phyloP scores from a whole-genome alignment of 2,329 filamentous ascomycete genomes.

The Paramyrothecium roridum region DNA sequence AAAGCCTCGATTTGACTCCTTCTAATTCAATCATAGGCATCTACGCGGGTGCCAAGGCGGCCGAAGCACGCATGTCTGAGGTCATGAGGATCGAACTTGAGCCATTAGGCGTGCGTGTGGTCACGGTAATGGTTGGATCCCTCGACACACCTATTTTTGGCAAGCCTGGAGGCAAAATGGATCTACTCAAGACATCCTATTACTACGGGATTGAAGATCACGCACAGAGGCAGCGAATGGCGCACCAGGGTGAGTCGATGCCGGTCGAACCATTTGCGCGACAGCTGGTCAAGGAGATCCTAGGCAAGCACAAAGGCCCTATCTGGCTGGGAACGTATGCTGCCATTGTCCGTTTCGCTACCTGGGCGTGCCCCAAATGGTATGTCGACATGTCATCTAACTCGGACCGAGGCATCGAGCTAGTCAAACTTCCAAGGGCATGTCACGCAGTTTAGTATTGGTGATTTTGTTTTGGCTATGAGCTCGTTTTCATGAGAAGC shows the following conservation, averaged over 20 bases:
- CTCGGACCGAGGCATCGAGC: not conserved
- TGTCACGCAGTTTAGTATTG: too few relatives aligned
- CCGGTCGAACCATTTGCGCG: not conserved
- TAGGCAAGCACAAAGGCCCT: not conserved
- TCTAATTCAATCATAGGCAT: not conserved
- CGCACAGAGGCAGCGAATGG: not conserved
- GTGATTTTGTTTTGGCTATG: too few relatives aligned
- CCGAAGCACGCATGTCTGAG: slow-evolving; percentile 12
- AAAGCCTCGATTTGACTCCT: not conserved
- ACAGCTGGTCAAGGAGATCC: not conserved
- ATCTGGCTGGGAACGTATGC: not conserved
- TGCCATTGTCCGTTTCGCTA: not conserved
- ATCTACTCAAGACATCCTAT: not conserved
- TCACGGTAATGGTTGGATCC: slow-evolving; percentile 3
- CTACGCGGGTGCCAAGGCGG: slow-evolving; percentile 9
- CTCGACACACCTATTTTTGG: not conserved
- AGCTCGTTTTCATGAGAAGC: too few relatives aligned
- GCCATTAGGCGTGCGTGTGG: slow-evolving; percentile 18
- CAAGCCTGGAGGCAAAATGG: not conserved
- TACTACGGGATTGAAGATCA: not conserved
- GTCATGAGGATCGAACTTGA: slow-evolving; percentile 20
- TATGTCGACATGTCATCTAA: not conserved
- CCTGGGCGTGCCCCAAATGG: not conserved
- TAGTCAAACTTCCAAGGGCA: too few relatives aligned
- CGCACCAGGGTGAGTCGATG: not conserved